Evolutionary conservation across 192 early-diverging fungal genomes (phyloP), one percentile per base, ranked within the genome.

Genomic region (Backusella liffmaniae): DNA sequence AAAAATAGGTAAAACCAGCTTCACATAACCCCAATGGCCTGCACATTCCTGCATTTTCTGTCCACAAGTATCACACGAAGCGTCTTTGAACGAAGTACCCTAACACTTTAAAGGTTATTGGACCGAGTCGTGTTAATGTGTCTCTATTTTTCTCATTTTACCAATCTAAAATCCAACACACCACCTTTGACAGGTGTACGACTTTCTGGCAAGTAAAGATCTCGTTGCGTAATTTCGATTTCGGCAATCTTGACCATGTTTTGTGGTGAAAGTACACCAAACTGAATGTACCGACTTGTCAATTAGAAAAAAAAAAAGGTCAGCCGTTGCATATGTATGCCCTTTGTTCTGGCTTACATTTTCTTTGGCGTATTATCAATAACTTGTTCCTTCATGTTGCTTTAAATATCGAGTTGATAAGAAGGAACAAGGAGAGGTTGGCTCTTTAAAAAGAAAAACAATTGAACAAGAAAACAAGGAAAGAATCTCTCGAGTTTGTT

Each of bases 1-100:
- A 80, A 99, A 99, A 23, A 99, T 95, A 5, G 98, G 98, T 65
- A 99, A 84, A 46, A 91, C 93, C 9, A 99, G 88, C 66, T 94
- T 92, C 36, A 99, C 88, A 75, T 95, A 93, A 18, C 97, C 98
- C 87, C 92, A 99, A 86, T 99, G 98, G 37, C 98, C 98, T 26
- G 96, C 91, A 83, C 98, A 99, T 66, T 97, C 94, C 78, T 93
- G 85, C 78, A 94, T 86, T 72, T 87, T 87, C 79, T 93, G 88
- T 23, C 91, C 92, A 78, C 98, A 99, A 13, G 98, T 99, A 67
- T 95, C 90, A 85, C 98, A 99, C 4, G 80, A 85, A 29, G 86
- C 86, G n/a, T 82, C 80, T 79, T 98, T 97, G 79, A 94, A 91
- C 3, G 96, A 92, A 7, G 92, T 90, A 66, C 97, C 94, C 91